Base-by-base conservation (phyloP, 116 monocot genomes). In the Posidonia oceanica region DNA sequence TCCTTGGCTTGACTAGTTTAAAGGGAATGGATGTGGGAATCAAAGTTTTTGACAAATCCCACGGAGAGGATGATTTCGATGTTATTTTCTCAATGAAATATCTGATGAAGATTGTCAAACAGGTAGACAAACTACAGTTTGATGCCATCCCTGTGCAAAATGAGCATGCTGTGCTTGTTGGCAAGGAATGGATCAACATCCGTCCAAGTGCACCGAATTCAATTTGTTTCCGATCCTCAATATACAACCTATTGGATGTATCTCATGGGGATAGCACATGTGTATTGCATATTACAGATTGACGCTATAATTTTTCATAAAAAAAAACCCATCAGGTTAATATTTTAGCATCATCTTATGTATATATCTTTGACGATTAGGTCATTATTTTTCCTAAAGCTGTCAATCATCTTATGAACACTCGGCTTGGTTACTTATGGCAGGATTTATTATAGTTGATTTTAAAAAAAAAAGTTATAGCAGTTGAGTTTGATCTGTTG, bases 251-350 rank as follows among this genome's bases (percentile, higher is more conserved):
- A 22, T 44, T 66, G 66, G 42, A 39, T 66, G 21, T 18, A 48
- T 48, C 18, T 51, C 41, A 66, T 66, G 48, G 3, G n/a, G 66
- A 66, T n/a, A 48, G 48, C 2, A 42, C 7, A 14, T 66, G 66
- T 66, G 16, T 44, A 18, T 44, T 66, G 20, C 66, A 66, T 22
- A 66, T 66, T 48, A 51, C 66, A 66, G 44, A 51, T 66, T 66
- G 66, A 66, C 29, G 1, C 29, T 29, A 0, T 1, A 0, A 1
- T 29, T 29, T 29, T 29, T 29, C 29, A 29, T 29, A 29, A 29
- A 29, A 0, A 29, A 29, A 29, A 29, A 29, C 1, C 29, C 29
- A 29, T 29, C 29, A 29, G 29, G 29, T 29, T 29, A 29, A 29
- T 29, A 29, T 29, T 29, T 1, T 29, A 29, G 29, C 29, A 29